phyloP scores from a whole-genome alignment of 2,329 filamentous ascomycete species.

The Hypoxylon sp. region DNA sequence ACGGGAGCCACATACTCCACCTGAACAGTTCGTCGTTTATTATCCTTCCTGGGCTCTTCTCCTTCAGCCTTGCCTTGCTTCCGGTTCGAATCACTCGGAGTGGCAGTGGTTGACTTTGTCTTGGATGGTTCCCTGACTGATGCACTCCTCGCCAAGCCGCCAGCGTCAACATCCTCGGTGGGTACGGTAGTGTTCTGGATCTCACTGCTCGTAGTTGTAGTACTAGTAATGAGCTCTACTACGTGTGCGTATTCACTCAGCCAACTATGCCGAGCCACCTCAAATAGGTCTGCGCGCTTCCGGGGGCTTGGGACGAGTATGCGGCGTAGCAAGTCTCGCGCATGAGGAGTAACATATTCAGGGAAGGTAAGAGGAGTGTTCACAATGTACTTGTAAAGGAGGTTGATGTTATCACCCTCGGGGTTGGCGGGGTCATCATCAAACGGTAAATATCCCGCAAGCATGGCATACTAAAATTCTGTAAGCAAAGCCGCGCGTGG shows the following conservation, averaged over 20 bases:
- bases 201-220: conserved; percentile 87
- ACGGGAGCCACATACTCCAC: conserved; percentile 96
- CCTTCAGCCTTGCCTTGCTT: conserved; percentile 82
- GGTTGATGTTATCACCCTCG: conserved; percentile 98
- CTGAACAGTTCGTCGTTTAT: conserved; percentile 94
- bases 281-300: conserved; percentile 95
- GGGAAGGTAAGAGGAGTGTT: conserved; percentile 97
- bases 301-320: conserved; percentile 96
- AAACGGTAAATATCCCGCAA: conserved; percentile 96
- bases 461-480: conserved; percentile 89
- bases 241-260: conserved; percentile 97
- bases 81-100: conserved; percentile 75
- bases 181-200: conserved; percentile 84
- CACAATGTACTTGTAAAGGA: conserved; percentile 99
- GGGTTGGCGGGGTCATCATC: conserved; percentile 98
- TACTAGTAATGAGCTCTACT: conserved; percentile 96
- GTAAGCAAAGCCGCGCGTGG: conserved; percentile 44
- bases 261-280: conserved; percentile 98
- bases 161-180: conserved; percentile 69
- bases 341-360: conserved; percentile 98
- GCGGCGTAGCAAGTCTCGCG: conserved; percentile 89
- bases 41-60: conserved; percentile 78
- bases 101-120: conserved; percentile 66
- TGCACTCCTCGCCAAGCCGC: conserved; percentile 82
- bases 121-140: conserved; percentile 92